Conservation (phyloP, 2,329 filamentous ascomycete species). For the Aspergillus pseudoterreus region DNA sequence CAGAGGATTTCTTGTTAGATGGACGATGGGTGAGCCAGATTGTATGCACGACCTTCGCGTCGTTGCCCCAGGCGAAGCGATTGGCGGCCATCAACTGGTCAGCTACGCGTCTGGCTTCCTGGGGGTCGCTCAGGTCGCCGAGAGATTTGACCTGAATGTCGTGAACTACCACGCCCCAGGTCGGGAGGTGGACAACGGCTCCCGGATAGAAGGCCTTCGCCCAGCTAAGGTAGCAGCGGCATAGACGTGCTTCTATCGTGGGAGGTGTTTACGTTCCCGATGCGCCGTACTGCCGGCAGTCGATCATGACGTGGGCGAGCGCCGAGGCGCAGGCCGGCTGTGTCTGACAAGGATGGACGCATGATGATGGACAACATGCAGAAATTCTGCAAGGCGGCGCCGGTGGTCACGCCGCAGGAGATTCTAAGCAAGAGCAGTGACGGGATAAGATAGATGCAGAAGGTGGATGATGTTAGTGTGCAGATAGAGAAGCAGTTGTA, state of each 20-base stretch:
- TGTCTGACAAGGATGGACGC: neutral
- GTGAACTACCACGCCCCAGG: neutral
- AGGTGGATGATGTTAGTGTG: neutral
- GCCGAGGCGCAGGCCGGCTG: neutral
- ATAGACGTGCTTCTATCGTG: neutral
- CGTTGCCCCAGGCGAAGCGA: neutral
- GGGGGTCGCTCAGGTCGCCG: neutral
- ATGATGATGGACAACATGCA: neutral
- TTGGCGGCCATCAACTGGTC: neutral
- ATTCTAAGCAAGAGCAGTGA: neutral
- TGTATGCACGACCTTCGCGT: neutral
- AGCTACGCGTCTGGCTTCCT: neutral
- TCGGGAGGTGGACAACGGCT: neutral
- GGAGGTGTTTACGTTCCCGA: neutral
- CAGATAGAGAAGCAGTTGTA: too few relatives aligned
- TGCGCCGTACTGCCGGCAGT: neutral
- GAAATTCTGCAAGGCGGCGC: neutral
- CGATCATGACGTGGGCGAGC: neutral
- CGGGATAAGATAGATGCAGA: neutral
- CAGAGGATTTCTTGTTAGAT: neutral
- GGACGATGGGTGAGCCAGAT: neutral
- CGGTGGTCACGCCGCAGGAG: neutral
- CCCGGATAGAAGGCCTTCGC: neutral
- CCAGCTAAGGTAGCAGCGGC: neutral
- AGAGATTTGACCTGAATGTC: neutral